Percentiles rank a stretch among this genome's conserved stretches.
phyloP scores from a whole-genome alignment of 345 rosid species.

The Salix viminalis region DNA sequence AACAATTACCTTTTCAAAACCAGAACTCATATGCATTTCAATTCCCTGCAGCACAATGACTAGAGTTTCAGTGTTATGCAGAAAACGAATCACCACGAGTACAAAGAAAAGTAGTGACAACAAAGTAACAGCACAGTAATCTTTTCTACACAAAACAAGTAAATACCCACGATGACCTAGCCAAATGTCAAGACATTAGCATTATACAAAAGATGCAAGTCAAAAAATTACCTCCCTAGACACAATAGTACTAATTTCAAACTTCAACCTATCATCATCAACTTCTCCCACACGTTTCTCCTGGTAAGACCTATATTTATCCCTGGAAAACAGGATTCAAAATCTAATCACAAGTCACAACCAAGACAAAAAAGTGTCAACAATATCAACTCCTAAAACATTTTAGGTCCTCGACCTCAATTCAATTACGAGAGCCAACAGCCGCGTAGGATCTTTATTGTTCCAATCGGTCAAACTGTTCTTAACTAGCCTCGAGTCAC shows the following conservation, averaged over 20 bases:
- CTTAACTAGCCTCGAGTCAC: slow-evolving; percentile 18
- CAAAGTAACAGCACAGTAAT: not conserved
- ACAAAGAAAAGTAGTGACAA: not conserved
- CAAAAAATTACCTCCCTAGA: slow-evolving; percentile 66
- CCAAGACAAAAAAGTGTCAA: not conserved
- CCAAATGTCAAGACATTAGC: not conserved
- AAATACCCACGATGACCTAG: not conserved
- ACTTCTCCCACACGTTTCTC: slow-evolving; percentile 60
- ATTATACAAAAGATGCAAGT: not conserved
- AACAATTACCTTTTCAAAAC: slow-evolving; percentile 75
- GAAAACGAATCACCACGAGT: not conserved
- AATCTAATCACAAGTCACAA: not conserved
- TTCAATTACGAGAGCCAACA: slow-evolving; percentile 61
- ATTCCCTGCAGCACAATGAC: slow-evolving; percentile 57
- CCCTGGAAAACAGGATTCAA: slow-evolving; percentile 37
- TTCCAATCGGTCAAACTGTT: slow-evolving; percentile 61
- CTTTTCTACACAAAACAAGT: not conserved
- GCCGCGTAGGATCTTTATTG: slow-evolving; percentile 56
- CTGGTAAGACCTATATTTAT: slow-evolving; percentile 60
- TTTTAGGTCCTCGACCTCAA: slow-evolving; percentile 46
- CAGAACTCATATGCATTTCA: slow-evolving; percentile 78
- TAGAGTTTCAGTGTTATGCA: not conserved
- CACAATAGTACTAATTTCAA: slow-evolving; percentile 82
- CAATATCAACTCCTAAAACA: slow-evolving; percentile 1
- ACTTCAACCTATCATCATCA: slow-evolving; percentile 78